phyloP scores from a whole-genome alignment of 2,329 filamentous ascomycete genomes.

The Phaeoacremonium minimum region DNA sequence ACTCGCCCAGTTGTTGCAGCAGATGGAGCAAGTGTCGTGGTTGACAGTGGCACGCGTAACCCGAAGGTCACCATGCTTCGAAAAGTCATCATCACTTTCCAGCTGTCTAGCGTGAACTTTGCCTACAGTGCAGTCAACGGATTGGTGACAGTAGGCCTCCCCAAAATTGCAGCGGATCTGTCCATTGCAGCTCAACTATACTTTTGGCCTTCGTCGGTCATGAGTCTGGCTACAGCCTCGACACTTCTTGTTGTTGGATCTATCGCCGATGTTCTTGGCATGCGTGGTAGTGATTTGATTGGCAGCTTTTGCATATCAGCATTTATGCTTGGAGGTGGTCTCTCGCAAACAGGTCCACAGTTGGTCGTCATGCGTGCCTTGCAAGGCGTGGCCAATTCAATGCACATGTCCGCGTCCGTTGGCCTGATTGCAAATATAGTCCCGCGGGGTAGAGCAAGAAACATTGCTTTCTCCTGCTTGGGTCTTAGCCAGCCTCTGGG shows the following conservation, averaged over 20 bases:
- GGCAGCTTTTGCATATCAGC: slow-evolving; percentile 24
- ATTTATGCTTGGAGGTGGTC: slow-evolving; percentile 25
- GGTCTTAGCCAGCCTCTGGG: slow-evolving; percentile 42
- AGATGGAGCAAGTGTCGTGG: no score
- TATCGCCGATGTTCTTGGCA: slow-evolving; percentile 30
- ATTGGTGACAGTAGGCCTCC: slow-evolving; percentile 32
- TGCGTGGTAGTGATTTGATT: slow-evolving; percentile 22
- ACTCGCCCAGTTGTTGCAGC: no score
- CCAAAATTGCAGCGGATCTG: slow-evolving; percentile 32
- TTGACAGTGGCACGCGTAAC: no score
- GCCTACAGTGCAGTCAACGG: slow-evolving; percentile 20
- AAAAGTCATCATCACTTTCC: slow-evolving; percentile 4
- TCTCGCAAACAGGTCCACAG: slow-evolving; percentile 21
- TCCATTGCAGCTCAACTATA: slow-evolving; percentile 23
- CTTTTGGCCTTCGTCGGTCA: slow-evolving; percentile 33
- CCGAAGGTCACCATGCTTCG: no score
- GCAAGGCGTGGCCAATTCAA: slow-evolving; percentile 30
- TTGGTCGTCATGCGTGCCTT: slow-evolving; percentile 32
- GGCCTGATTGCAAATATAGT: slow-evolving; percentile 26
- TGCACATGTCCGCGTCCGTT: slow-evolving; percentile 29
- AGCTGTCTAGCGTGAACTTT: slow-evolving; percentile 19
- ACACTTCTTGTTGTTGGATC: slow-evolving; percentile 31
- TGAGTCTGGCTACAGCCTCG: slow-evolving; percentile 27
- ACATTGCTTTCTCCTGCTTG: slow-evolving; percentile 35
- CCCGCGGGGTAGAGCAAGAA: slow-evolving; percentile 25